Percentiles rank a stretch among this genome's conserved stretches.
Conservation (phyloP, 2,329 filamentous ascomycete species). For the Parafenestella ontariensis region DNA sequence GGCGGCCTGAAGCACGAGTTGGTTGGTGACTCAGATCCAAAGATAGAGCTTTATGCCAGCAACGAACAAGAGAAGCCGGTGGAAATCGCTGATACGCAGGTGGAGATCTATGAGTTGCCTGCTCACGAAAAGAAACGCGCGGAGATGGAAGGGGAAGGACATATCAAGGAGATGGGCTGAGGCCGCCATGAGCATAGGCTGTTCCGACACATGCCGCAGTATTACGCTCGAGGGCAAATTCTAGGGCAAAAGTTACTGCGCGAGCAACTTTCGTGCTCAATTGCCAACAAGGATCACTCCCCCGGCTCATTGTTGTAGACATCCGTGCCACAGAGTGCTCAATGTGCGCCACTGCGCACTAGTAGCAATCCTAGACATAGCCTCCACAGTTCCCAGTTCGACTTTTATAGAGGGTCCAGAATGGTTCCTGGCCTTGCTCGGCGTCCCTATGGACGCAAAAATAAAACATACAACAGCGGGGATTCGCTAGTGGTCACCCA, state of each 20-base stretch:
- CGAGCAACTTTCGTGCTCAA: background rate
- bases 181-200: background rate
- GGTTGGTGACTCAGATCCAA: constrained; percentile 16
- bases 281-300: background rate
- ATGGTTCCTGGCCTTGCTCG: background rate
- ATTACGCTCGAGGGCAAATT: background rate
- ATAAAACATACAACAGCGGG: no score
- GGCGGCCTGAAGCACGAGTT: constrained; percentile 23
- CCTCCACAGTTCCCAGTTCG: background rate
- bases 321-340: background rate
- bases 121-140: constrained; percentile 9
- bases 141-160: constrained; percentile 24
- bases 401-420: background rate
- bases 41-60: constrained; percentile 18
- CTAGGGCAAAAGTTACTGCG: background rate
- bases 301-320: background rate
- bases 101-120: constrained; percentile 22
- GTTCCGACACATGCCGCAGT: background rate
- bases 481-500: no score
- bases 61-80: constrained; percentile 22
- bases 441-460: no score
- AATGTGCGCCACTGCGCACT: background rate
- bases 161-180: constrained; percentile 6
- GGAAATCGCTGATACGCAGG: constrained; percentile 7
- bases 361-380: background rate